These are phyloP conservation scores for Russula sp. DNA, from an alignment of 768 basidiomycete genomes.

Conservation along the genomic window DNA sequence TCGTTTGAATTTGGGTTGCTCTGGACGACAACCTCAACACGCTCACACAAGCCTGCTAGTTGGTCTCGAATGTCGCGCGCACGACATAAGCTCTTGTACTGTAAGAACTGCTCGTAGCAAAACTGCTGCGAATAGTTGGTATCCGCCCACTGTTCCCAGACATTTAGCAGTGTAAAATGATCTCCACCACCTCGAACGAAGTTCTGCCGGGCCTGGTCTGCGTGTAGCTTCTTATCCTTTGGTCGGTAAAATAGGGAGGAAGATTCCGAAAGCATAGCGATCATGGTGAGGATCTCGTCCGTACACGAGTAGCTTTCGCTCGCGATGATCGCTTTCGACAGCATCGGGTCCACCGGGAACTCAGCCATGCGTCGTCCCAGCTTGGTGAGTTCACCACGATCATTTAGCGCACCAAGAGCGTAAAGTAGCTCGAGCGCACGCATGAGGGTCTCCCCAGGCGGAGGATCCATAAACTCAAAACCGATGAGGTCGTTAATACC, in stretches of 20 bases:
- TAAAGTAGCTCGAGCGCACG: conserved; percentile 90
- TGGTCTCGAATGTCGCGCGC: conserved; percentile 97
- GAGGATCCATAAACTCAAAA: conserved; percentile 98
- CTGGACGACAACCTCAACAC: conserved; percentile 87
- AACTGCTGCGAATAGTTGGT: conserved; percentile 96
- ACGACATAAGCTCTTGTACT: conserved; percentile 89
- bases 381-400: conserved; percentile 94
- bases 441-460: conserved; percentile 96
- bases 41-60: conserved; percentile 90
- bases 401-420: conserved; percentile 92
- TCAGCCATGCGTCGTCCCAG: conserved; percentile 97
- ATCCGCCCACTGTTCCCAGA: conserved; percentile 99
- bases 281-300: conserved; percentile 95
- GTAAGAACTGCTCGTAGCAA: conserved; percentile 92
- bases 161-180: conserved; percentile 94
- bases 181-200: conserved; percentile 95
- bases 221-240: conserved; percentile 96
- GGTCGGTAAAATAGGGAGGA: conserved; percentile 93
- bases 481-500: conserved; percentile 98
- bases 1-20: conserved; percentile 90
- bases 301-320: conserved; percentile 93
- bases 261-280: conserved; percentile 95
- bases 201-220: conserved; percentile 96
- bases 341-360: conserved; percentile 97
- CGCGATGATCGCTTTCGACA: conserved; percentile 92